These are phyloP conservation scores for Wilhelminamyces savonicus DNA, from an alignment of 805 yeast species.

Conservation along the genomic window DNA sequence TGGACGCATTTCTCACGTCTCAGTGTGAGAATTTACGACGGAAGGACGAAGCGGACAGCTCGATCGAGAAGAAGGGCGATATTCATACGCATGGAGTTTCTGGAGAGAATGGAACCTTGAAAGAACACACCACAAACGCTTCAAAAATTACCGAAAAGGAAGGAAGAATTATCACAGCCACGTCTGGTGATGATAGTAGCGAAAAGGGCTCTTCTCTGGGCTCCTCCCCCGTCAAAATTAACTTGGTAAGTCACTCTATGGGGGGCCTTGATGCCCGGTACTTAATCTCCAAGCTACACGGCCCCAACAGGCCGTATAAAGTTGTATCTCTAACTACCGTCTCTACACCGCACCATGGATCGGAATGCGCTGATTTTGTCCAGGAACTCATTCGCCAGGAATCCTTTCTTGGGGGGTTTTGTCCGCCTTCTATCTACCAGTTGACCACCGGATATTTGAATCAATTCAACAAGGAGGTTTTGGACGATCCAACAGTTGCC, in stretches of 20 bases:
- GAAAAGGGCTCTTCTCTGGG: no score
- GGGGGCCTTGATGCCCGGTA: conserved; percentile 87
- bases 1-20: conserved; percentile 45
- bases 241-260: conserved; percentile 86
- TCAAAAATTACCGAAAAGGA: conserved; percentile 4
- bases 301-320: conserved; percentile 36
- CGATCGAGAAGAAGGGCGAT: no score
- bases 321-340: conserved; percentile 77
- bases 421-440: conserved; percentile 47
- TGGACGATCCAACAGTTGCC: conserved; percentile 53
- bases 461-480: conserved; percentile 47
- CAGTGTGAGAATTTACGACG: conserved; percentile 15
- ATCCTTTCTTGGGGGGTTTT: conserved; percentile 9
- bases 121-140: background rate
- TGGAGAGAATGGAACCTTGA: no score
- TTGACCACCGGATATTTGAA: conserved; percentile 51
- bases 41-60: conserved; percentile 2
- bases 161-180: no score
- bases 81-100: no score
- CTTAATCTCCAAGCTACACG: conserved; percentile 49
- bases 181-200: no score
- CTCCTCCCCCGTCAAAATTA: conserved; percentile 54
- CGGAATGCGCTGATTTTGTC: conserved; percentile 72
- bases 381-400: conserved; percentile 24
- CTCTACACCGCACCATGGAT: conserved; percentile 85